Conservation (phyloP, 1,284 basidiomycete species). For the Apiotrichum laibachii region DNA sequence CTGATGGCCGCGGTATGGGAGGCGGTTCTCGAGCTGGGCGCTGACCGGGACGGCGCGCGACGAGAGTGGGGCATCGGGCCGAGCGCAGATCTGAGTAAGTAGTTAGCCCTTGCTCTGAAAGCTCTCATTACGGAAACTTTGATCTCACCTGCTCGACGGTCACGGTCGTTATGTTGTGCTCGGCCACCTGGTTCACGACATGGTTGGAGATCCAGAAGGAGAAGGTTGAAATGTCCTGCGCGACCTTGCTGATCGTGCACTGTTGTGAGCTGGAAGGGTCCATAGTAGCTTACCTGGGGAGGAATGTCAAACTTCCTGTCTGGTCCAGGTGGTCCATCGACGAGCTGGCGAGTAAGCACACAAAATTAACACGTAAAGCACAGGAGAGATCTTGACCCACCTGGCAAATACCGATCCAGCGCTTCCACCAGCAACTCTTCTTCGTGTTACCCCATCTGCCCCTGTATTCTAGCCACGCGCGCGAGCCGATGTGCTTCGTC, state of each 20-base stretch:
- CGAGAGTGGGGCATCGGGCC: conserved; percentile 11
- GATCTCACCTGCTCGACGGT: conserved; percentile 40
- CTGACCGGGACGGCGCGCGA: conserved; percentile 9
- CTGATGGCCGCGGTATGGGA: conserved; percentile 20
- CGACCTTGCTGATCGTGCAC: conserved; percentile 33
- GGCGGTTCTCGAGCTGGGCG: conserved; percentile 14
- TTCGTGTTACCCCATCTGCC: conserved; percentile 44
- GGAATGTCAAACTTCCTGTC: conserved; percentile 39
- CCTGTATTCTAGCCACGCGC: conserved; percentile 41
- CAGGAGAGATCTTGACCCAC: too few relatives aligned
- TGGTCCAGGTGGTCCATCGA: conserved; percentile 41
- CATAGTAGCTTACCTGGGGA: conserved; percentile 29
- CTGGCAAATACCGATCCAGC: conserved; percentile 39
- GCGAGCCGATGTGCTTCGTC: conserved; percentile 26
- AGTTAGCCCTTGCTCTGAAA: too few relatives aligned
- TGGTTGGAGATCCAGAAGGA: conserved; percentile 33
- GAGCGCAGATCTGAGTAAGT: conserved; percentile 14
- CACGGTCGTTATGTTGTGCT: conserved; percentile 26
- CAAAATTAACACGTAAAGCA: too few relatives aligned
- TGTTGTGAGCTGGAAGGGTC: conserved; percentile 3
- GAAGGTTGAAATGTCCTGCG: conserved; percentile 23
- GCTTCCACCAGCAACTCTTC: conserved; percentile 43
- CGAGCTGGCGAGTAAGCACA: conserved; percentile 22
- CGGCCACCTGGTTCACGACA: conserved; percentile 13
- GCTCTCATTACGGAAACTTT: too few relatives aligned